Evolutionary conservation across 1,139 yeast genomes (phyloP), one percentile per base, ranked within the genome.

Genomic region (Pichia sp.): DNA sequence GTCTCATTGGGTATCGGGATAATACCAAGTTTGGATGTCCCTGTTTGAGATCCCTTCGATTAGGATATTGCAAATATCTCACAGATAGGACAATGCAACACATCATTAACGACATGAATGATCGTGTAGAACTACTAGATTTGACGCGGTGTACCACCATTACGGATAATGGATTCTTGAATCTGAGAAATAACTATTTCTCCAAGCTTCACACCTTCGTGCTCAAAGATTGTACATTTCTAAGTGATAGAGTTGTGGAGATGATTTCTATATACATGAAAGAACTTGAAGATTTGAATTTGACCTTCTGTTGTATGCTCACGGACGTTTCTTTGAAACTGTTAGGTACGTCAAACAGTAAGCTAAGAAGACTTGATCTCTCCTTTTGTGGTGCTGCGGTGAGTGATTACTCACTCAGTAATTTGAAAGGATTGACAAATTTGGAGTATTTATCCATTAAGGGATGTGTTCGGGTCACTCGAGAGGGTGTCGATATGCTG

Each of bases 331-430:
- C 88, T 4, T 64, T 82, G 16, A 85, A 80, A 43, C 75, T 77
- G 1, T 57, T 82, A 22, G 69, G 82, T 40, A n/a, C n/a, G n/a
- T 59, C 77, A 19, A 83, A 85, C 9, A 78, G 86, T 49, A 79
- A 74, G 32, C 57, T 82, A 38, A 56, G 64, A 35, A 59, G 61
- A 23, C 60, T 82, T 37, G 78, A 79, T 46, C 55, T 81, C 35
- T 76, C 85, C 11, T 82, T 79, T 51, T 82, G 91, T 58, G 91
- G 91, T 2, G 72, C 83, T 33, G 88, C 91, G 1, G 86, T 82
- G 5, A 76, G 85, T 50, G 91, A 82, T 51, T 68, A 78, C 17
- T 75, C 85, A 0, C 56, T 81, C 31, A 66, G 74, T 22, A 71
- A 80, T 1, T 66, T 82, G n/a, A 75, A 84, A 2, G 37, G 50